A percentile compares a stretch with the other conserved stretches of the same genome.
Evolutionary conservation across 108 stramenopile species (phyloP).

Genomic region (Nitzschia inconspicua): DNA sequence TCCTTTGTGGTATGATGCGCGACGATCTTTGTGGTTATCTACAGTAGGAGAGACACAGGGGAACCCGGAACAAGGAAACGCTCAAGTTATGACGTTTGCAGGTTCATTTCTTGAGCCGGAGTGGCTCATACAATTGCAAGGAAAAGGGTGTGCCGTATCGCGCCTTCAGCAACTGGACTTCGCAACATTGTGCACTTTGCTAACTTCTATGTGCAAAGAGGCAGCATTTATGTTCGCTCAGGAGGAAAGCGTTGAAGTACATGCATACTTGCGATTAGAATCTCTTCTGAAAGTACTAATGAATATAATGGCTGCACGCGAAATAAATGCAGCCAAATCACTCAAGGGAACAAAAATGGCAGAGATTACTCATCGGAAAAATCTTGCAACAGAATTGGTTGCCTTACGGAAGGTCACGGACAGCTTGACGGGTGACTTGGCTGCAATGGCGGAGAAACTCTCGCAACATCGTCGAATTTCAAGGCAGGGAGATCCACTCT

Average conservation of each 20-base stretch:
- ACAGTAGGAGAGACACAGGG: constrained; percentile 53
- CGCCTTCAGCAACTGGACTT: too few relatives aligned
- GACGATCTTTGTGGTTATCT: constrained; percentile 65
- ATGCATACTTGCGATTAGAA: constrained; percentile 65
- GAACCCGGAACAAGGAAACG: constrained; percentile 51
- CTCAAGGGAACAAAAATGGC: background rate
- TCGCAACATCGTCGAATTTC: background rate
- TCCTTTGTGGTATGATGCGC: constrained; percentile 64
- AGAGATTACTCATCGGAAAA: constrained; percentile 3
- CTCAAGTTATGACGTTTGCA: constrained; percentile 70
- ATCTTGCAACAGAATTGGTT: constrained; percentile 36
- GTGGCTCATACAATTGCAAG: too few relatives aligned
- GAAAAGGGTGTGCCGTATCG: too few relatives aligned
- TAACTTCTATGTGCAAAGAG: constrained; percentile 52
- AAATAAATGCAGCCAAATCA: background rate
- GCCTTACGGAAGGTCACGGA: constrained; percentile 43
- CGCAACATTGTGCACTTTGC: constrained; percentile 55
- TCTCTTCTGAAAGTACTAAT: constrained; percentile 62
- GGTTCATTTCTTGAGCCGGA: constrained; percentile 68
- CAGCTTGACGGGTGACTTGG: constrained; percentile 46
- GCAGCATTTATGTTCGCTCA: constrained; percentile 42
- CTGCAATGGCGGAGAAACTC: constrained; percentile 40
- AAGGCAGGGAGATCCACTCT: background rate
- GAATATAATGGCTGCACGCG: constrained; percentile 36
- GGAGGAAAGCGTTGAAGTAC: constrained; percentile 65